Base-by-base conservation (phyloP, 2,329 filamentous ascomycete species). In the Leptoxyphium fumago region DNA sequence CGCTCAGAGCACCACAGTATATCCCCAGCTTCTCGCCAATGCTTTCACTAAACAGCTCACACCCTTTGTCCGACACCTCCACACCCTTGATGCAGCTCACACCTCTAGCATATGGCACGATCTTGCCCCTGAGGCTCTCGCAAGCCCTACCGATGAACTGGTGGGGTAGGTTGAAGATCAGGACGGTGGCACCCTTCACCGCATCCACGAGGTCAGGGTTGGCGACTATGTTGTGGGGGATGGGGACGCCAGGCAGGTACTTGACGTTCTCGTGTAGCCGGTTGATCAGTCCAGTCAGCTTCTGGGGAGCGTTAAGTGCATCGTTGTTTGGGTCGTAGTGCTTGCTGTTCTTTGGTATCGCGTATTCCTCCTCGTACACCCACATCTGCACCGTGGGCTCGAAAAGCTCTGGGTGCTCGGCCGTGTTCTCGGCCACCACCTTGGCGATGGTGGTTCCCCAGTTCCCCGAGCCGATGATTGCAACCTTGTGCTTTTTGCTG, bases 11-110 rank as follows among this genome's bases (percentile, higher is more conserved):
- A 57, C 91, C 91, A 57, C 88, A 94, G 71, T 98, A 98, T 62
- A 98, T 98, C 49, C 84, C 85, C 15, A 98, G 73, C 28, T 82
- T 81, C 61, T 85, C 79, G 45, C 88, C 88, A 59, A 98, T 98
- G 63, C 82, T 86, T 67, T 98, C 91, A 44, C 84, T 93, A 69
- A 98, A 95, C 44, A 98, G 75, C 56, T 80, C 80, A 54, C 96
- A 80, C 44, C 84, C 85, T 42, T 84, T 79, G 56, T 89, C 83
- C 3, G 83, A 81, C 29, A 98, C 91, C 54, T 94, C 84, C 48
- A 98, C 88, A 54, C 91, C 91, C 72, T 98, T 98, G 69, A 96
- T 95, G 66, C 91, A 98, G 61, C 86, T 94, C 59, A 98, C 87
- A 46, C 87, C 91, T 50, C 93, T 79, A 21, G 91, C 89, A 57